Evolutionary conservation across 352 stramenopile genomes (phyloP).

Genomic region (Phytopythium litorale): DNA sequence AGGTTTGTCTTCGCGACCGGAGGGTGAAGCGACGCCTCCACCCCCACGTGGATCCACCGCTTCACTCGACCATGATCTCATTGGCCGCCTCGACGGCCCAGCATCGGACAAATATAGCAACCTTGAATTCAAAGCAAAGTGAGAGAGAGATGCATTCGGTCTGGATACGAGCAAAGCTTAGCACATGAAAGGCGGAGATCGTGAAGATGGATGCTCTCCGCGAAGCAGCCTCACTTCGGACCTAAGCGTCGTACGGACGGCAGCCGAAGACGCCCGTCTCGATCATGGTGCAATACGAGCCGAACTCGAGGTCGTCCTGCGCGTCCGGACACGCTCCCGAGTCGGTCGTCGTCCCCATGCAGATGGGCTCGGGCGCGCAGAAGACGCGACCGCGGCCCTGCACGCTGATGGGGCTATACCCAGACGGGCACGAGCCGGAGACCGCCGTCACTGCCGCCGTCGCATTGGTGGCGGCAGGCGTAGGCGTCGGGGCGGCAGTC

Average conservation of each 20-base stretch:
- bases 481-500: background rate
- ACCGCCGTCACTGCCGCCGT: background rate
- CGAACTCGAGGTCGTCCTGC: slow-evolving; percentile 11
- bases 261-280: slow-evolving; percentile 30
- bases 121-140: no score
- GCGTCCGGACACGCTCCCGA: slow-evolving; percentile 11
- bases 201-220: background rate
- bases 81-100: background rate
- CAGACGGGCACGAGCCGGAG: slow-evolving; percentile 2
- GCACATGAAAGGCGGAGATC: no score
- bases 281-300: slow-evolving; percentile 19
- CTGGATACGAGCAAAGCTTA: no score
- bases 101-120: no score
- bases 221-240: background rate
- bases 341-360: slow-evolving; percentile 6
- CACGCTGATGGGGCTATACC: slow-evolving; percentile 25
- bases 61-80: background rate
- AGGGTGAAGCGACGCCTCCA: background rate
- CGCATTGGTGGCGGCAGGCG: background rate
- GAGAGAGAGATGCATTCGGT: no score
- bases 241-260: background rate
- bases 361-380: slow-evolving; percentile 19
- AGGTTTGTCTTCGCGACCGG: background rate
- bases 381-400: slow-evolving; percentile 12
- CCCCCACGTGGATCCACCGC: background rate